Percentiles rank a stretch among this genome's conserved stretches.
Evolutionary conservation across 371 early-diverging fungal species (phyloP).

Genomic region (Mortierella sp.): DNA sequence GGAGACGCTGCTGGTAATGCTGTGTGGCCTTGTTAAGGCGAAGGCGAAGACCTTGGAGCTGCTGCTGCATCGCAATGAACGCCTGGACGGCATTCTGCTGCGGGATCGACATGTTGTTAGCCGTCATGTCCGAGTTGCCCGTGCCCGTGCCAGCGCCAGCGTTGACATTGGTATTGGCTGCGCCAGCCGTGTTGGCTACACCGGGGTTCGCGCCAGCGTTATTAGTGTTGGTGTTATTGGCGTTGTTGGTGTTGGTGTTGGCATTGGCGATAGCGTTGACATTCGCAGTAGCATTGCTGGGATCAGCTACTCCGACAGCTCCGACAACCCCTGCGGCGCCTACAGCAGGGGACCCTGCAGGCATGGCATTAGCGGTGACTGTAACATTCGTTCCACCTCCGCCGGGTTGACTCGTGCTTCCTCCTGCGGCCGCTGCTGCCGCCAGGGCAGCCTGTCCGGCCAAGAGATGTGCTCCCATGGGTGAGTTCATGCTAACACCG

Average conservation of each 20-base stretch:
- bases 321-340: conserved; percentile 1
- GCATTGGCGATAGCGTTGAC: not conserved
- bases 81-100: conserved; percentile 34
- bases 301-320: conserved; percentile 7
- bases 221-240: conserved; percentile 7
- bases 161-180: not conserved
- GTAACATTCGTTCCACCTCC: conserved; percentile 8
- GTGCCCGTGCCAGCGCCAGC: not conserved
- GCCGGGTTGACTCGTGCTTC: conserved; percentile 11
- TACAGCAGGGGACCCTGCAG: not conserved
- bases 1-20: conserved; percentile 29
- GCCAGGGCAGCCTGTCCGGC: conserved; percentile 23
- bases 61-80: conserved; percentile 45
- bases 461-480: conserved; percentile 30
- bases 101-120: conserved; percentile 13
- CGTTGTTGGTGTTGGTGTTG: not conserved
- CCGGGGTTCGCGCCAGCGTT: not conserved
- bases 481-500: conserved; percentile 25
- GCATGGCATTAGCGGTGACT: conserved; percentile 1
- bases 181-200: not conserved
- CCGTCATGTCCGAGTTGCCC: not conserved
- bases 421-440: conserved; percentile 32
- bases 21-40: conserved; percentile 22
- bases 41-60: conserved; percentile 22
- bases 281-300: not conserved